Evolutionary conservation across 2,329 filamentous ascomycete genomes (phyloP), one percentile per base, ranked within the genome.

Genomic region (Ustilaginoidea virens): DNA sequence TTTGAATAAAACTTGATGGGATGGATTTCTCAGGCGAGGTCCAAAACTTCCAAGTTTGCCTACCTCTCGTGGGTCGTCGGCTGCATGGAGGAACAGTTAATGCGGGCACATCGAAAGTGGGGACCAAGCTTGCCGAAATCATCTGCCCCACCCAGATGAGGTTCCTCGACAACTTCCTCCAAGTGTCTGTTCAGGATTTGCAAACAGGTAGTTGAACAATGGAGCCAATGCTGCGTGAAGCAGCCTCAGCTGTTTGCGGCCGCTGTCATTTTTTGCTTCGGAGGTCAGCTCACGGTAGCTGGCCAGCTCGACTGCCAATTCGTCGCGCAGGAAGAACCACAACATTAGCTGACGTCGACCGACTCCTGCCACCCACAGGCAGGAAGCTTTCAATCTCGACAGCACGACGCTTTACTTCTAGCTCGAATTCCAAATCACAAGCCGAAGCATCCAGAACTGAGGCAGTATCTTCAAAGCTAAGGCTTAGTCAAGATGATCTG

Each of bases 401-500:
- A 17, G 32, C 38, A 10, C 42, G 51, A 26, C 39, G 43, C 12
- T 55, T 55, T 28, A 47, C 46, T 2, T 51, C 50, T 17, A 45
- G 42, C 21, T 17, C 45, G 2, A 41, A 35, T 5, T 28, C 29
- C 4, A 38, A 39, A 9, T 41, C 42, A 2, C 48, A 52, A 32
- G 46, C 48, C 19, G 36, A 40, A 10, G 39, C 45, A 7, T 27
- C 39, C n/a, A 40, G 34, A n/a, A 41, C 41, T 15, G 32, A 33
- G 8, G 29, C 44, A 5, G 32, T 42, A 8, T 17, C 45, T 2
- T 31, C 49, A 7, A 39, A 40, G 12, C 34, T 48, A 15, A 47
- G 44, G 26, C 64, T 92, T 16, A 63, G 62, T 37, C 66, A 74
- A 28, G 74, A 92, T 55, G 79, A 94, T 49, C 75, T 98, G 32